phyloP scores from a whole-genome alignment of 2,329 filamentous ascomycete species.

The Fusarium musae region DNA sequence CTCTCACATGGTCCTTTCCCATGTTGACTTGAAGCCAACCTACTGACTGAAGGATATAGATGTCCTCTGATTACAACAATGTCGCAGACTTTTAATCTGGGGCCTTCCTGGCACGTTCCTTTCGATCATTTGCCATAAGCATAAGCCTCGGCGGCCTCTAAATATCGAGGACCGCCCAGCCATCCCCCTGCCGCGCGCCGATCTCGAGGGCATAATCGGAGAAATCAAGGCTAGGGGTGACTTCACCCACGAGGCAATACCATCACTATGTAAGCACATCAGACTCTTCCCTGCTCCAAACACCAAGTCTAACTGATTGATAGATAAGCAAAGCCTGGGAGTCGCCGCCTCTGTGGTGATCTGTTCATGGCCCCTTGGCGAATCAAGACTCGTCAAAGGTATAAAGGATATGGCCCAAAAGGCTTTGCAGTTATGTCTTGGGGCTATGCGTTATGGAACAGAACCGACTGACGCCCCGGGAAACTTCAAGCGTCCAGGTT shows the following conservation, averaged over 20 bases:
- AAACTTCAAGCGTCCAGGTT: background rate
- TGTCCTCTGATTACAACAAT: background rate
- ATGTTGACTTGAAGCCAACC: background rate
- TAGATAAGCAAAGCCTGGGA: background rate
- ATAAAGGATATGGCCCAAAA: background rate
- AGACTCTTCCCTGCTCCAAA: background rate
- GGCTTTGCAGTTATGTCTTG: background rate
- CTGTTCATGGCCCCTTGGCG: background rate
- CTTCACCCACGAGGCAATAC: background rate
- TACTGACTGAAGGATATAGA: background rate
- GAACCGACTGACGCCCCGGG: background rate
- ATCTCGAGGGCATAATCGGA: no score
- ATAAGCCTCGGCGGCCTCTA: no score
- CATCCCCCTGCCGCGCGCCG: no score
- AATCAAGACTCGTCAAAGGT: background rate
- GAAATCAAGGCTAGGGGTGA: no score
- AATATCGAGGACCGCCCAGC: no score
- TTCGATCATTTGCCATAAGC: no score
- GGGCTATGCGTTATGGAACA: background rate
- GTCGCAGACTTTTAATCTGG: rapidly evolving
- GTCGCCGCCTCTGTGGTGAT: background rate
- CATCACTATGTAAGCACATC: background rate
- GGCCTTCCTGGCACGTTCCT: no score
- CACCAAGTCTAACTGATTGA: background rate
- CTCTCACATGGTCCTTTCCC: background rate